phyloP scores from a whole-genome alignment of 2,329 filamentous ascomycete species.

The Cordyceps militaris region DNA sequence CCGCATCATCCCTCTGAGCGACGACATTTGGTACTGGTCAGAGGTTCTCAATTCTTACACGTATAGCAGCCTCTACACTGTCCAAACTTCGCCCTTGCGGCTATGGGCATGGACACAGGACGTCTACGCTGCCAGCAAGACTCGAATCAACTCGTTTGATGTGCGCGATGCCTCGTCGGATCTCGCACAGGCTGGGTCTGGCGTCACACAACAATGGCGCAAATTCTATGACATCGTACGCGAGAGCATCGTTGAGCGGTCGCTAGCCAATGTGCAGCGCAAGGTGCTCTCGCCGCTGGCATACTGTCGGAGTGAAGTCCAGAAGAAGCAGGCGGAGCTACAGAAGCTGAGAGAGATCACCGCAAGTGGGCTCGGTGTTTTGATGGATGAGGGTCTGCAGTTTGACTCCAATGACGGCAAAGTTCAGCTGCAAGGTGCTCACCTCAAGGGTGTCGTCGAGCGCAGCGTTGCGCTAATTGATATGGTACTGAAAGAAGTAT shows the following conservation, averaged over 20 bases:
- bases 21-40: slow-evolving; percentile 96
- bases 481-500: slow-evolving; percentile 68
- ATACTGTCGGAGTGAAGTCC: slow-evolving; percentile 65
- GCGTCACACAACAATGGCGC: slow-evolving; percentile 49
- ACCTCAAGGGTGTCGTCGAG: slow-evolving; percentile 67
- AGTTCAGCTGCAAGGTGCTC: slow-evolving; percentile 40
- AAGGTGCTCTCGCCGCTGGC: slow-evolving; percentile 73
- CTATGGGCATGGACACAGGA: slow-evolving; percentile 66
- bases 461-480: slow-evolving; percentile 81
- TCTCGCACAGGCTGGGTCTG: slow-evolving; percentile 28
- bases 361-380: slow-evolving; percentile 76
- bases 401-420: slow-evolving; percentile 57
- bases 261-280: slow-evolving; percentile 62
- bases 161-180: slow-evolving; percentile 24
- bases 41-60: slow-evolving; percentile 72
- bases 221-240: slow-evolving; percentile 76
- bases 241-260: slow-evolving; percentile 66
- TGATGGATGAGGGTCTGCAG: slow-evolving; percentile 78
- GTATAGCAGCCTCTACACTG: slow-evolving; percentile 72
- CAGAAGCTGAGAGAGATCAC: slow-evolving; percentile 70
- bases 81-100: slow-evolving; percentile 75
- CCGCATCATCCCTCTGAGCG: slow-evolving; percentile 73
- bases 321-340: slow-evolving; percentile 64
- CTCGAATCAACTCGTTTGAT: slow-evolving; percentile 33
- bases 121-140: slow-evolving; percentile 56